phyloP scores from a whole-genome alignment of 768 basidiomycete genomes.

The Trametes punicea region DNA sequence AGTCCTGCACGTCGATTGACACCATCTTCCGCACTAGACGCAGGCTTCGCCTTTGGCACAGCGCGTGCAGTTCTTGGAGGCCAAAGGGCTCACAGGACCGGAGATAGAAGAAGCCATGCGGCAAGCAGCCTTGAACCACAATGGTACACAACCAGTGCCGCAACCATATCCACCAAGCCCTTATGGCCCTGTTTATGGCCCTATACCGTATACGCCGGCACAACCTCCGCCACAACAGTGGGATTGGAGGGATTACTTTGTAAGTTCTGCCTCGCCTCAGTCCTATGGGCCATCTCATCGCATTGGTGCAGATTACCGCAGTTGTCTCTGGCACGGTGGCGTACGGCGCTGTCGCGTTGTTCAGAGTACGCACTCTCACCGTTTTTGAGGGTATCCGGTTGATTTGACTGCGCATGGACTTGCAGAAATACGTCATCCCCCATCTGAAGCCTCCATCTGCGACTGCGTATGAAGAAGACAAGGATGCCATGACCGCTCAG shows the following conservation, averaged over 20 bases:
- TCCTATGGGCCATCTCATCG: constrained; percentile 26
- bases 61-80: constrained; percentile 90
- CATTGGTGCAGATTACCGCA: constrained; percentile 70
- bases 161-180: constrained; percentile 22
- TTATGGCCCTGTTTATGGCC: constrained; percentile 45
- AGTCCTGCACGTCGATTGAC: not conserved
- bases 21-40: constrained; percentile 46
- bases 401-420: no score
- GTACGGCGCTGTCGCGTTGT: constrained; percentile 77
- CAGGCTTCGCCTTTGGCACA: constrained; percentile 78
- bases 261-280: constrained; percentile 38
- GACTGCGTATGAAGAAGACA: constrained; percentile 87
- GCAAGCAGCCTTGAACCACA: constrained; percentile 44
- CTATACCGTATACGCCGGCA: constrained; percentile 35
- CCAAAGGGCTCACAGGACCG: constrained; percentile 77
- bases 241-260: constrained; percentile 99
- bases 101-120: constrained; percentile 88
- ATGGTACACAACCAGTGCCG: constrained; percentile 13
- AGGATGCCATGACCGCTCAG: constrained; percentile 78
- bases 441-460: constrained; percentile 86
- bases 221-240: constrained; percentile 51
- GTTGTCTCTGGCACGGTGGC: constrained; percentile 84
- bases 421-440: constrained; percentile 85
- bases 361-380: constrained; percentile 49
- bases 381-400: no score